Conservation (phyloP, 208 protist species). For the Crithidia bombi region DNA sequence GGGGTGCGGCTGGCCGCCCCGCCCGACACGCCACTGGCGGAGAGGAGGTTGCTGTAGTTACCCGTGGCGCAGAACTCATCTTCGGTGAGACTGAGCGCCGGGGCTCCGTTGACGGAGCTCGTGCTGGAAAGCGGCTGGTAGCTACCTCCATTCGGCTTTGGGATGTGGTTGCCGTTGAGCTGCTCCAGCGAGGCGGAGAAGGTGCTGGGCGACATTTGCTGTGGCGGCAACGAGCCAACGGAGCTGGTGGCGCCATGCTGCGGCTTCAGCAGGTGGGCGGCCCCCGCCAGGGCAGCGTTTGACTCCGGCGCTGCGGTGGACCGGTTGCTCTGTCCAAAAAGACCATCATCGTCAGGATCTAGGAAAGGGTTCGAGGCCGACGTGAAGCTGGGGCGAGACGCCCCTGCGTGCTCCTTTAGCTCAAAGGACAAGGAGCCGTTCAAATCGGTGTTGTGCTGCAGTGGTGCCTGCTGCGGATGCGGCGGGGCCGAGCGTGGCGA, state of each 20-base stretch:
- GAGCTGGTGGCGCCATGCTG: not conserved
- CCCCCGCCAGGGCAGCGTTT: not conserved
- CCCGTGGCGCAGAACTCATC: conserved; percentile 1
- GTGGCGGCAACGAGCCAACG: conserved; percentile 3
- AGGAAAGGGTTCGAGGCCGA: conserved; percentile 26
- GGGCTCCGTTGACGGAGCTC: conserved; percentile 6
- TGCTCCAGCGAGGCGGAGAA: conserved; percentile 18
- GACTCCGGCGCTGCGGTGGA: not conserved
- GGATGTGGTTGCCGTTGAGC: not conserved
- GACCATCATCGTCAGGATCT: conserved; percentile 1
- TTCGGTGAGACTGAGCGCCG: conserved; percentile 3
- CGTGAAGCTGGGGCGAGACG: not conserved
- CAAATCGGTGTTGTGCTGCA: not conserved
- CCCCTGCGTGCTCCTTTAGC: not conserved
- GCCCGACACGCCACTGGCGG: not conserved
- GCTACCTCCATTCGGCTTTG: not conserved
- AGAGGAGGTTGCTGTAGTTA: not conserved
- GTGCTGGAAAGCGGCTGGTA: not conserved
- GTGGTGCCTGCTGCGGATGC: not conserved
- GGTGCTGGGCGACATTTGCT: conserved; percentile 3
- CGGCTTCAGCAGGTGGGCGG: not conserved
- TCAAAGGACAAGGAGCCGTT: not conserved
- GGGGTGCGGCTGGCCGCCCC: conserved; percentile 9
- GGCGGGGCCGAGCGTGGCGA: not conserved
- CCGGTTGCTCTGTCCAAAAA: not conserved